These are phyloP conservation scores for Glutinoglossum americanum DNA, from an alignment of 495 filamentous ascomycete species.

Conservation along the genomic window DNA sequence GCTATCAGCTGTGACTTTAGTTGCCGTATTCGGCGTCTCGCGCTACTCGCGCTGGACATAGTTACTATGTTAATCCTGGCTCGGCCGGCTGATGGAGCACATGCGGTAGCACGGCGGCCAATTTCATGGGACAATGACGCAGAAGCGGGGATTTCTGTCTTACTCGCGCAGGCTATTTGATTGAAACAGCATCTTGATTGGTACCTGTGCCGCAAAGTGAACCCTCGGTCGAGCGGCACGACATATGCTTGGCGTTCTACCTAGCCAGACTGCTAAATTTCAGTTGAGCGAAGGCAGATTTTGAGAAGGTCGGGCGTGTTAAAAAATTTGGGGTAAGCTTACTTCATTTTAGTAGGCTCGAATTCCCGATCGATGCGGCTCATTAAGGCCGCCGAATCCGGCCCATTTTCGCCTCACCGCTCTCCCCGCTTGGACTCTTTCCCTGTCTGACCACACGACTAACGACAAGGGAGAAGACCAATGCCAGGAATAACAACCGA, in stretches of 20 bases:
- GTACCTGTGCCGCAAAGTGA: background rate
- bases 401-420: background rate
- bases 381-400: background rate
- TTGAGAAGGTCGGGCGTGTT: background rate
- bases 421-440: background rate
- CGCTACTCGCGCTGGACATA: too few species aligned
- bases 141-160: background rate
- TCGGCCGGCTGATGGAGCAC: too few species aligned
- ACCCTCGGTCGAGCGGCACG: background rate
- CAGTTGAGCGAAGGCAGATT: too few species aligned
- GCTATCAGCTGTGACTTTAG: background rate
- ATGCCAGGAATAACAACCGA: background rate
- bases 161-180: background rate
- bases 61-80: too few species aligned
- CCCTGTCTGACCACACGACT: background rate
- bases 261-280: too few species aligned
- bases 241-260: too few species aligned
- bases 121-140: background rate
- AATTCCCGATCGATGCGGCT: background rate
- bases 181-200: background rate
- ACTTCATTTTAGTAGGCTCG: background rate
- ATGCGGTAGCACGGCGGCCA: background rate
- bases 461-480: too few species aligned
- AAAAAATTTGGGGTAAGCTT: background rate
- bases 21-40: too few species aligned